phyloP scores from a whole-genome alignment of 495 filamentous ascomycete genomes.

The Gamarada debralockiae region DNA sequence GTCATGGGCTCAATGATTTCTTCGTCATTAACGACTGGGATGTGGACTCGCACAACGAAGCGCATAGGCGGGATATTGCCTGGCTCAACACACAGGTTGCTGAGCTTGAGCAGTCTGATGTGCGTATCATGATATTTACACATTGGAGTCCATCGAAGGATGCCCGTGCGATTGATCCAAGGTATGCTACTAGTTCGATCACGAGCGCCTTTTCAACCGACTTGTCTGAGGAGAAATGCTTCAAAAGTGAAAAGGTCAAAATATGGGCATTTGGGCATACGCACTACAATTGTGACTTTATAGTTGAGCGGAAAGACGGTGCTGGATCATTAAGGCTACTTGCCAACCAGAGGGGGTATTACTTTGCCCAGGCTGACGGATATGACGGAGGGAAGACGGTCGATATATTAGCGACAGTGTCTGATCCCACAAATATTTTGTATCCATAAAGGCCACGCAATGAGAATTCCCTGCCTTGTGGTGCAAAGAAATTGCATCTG shows the following conservation, averaged over 20 bases:
- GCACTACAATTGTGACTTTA: constrained; percentile 46
- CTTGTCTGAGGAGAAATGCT: constrained; percentile 40
- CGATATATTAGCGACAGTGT: too few relatives aligned
- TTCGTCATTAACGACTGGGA: constrained; percentile 42
- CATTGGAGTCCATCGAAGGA: constrained; percentile 47
- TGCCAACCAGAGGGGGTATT: constrained; percentile 32
- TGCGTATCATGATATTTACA: constrained; percentile 42
- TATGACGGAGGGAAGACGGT: constrained; percentile 10
- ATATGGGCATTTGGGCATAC: constrained; percentile 55
- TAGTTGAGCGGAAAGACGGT: constrained; percentile 9
- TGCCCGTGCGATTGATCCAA: constrained; percentile 33
- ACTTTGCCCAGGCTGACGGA: constrained; percentile 14
- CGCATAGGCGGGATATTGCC: constrained; percentile 36
- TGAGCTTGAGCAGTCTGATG: constrained; percentile 29
- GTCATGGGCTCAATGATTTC: constrained; percentile 44
- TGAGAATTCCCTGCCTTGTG: too few relatives aligned
- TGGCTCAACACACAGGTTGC: constrained; percentile 49
- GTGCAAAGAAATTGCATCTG: too few relatives aligned
- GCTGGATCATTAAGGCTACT: constrained; percentile 7
- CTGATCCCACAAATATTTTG: too few relatives aligned
- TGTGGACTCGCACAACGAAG: constrained; percentile 38
- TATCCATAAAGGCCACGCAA: too few relatives aligned
- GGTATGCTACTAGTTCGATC: constrained; percentile 37
- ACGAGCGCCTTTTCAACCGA: constrained; percentile 44
- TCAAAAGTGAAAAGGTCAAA: constrained; percentile 35